A percentile compares a stretch with the other conserved stretches of the same genome.
Evolutionary conservation across 1,284 basidiomycete species (phyloP).

Genomic region (Apiotrichum domesticum): DNA sequence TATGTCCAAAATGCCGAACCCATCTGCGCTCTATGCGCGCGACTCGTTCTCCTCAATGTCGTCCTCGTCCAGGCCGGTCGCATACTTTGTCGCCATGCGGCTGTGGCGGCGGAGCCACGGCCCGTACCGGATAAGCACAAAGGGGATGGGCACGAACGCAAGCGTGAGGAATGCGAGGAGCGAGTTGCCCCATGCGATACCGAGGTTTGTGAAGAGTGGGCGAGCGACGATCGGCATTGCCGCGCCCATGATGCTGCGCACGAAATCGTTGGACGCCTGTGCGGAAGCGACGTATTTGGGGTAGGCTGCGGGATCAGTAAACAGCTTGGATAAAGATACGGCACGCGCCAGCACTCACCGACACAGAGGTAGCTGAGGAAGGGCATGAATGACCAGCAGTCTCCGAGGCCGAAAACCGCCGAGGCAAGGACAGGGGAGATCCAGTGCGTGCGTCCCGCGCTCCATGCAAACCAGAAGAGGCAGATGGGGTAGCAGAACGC

Average conservation of each 20-base stretch:
- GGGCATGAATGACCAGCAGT: slow-evolving; percentile 14
- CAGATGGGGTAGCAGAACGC: slow-evolving; percentile 36
- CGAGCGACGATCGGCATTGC: slow-evolving; percentile 38
- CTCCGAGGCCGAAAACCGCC: slow-evolving; percentile 32
- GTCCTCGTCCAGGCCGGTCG: neutral
- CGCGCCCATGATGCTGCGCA: slow-evolving; percentile 41
- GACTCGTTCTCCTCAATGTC: neutral
- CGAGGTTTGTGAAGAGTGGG: slow-evolving; percentile 42
- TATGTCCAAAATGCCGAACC: too few relatives aligned
- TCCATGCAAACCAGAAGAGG: slow-evolving; percentile 43
- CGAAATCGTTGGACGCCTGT: slow-evolving; percentile 44
- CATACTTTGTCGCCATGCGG: slow-evolving; percentile 1
- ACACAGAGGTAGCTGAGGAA: slow-evolving; percentile 53
- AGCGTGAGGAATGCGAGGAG: slow-evolving; percentile 36
- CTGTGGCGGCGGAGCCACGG: slow-evolving; percentile 42
- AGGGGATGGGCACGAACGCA: slow-evolving; percentile 24
- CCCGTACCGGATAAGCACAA: slow-evolving; percentile 47
- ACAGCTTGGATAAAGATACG: too few relatives aligned
- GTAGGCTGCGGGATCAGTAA: slow-evolving; percentile 46
- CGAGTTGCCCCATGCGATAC: slow-evolving; percentile 42
- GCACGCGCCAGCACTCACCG: neutral
- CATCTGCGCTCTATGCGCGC: neutral
- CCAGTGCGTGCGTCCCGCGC: slow-evolving; percentile 32
- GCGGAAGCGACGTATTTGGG: slow-evolving; percentile 53
- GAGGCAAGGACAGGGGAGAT: slow-evolving; percentile 35